These are phyloP conservation scores for Lentinula sp. DNA, from an alignment of 768 basidiomycete genomes.

Conservation along the genomic window DNA sequence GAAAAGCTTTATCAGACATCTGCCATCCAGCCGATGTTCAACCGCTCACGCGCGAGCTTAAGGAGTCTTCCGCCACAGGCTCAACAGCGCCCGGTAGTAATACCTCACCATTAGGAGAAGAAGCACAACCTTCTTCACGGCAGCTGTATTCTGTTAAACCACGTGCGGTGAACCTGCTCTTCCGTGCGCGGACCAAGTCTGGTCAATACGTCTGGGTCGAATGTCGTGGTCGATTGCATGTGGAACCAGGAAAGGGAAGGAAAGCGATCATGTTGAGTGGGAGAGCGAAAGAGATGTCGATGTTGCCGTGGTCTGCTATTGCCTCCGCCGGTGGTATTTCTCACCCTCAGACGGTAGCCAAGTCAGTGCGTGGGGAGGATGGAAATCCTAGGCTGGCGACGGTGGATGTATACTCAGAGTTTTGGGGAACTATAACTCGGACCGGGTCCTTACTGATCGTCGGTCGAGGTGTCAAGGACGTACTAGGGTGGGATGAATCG, in stretches of 20 bases:
- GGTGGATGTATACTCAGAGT: constrained; percentile 22
- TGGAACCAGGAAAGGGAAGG: constrained; percentile 90
- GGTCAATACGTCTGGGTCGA: constrained; percentile 83
- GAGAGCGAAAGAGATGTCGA: constrained; percentile 62
- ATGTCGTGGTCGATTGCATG: constrained; percentile 79
- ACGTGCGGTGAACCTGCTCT: constrained; percentile 75
- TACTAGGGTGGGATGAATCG: constrained; percentile 57
- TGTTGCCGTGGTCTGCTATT: constrained; percentile 55
- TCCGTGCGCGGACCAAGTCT: constrained; percentile 68
- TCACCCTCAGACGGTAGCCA: constrained; percentile 7
- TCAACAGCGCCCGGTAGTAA: not conserved
- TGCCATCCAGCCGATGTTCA: constrained; percentile 90
- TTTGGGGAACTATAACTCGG: constrained; percentile 50
- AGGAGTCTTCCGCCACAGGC: constrained; percentile 46
- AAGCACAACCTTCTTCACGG: not conserved
- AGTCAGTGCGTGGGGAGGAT: constrained; percentile 1
- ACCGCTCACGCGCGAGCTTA: constrained; percentile 87
- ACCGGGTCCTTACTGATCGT: constrained; percentile 45
- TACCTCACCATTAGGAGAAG: not conserved
- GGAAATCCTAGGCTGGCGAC: constrained; percentile 4
- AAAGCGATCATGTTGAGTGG: constrained; percentile 93
- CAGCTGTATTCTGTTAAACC: constrained; percentile 23
- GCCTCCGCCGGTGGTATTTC: constrained; percentile 41
- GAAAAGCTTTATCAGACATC: constrained; percentile 70
- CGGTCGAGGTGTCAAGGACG: constrained; percentile 45